Evolutionary conservation across 352 stramenopile genomes (phyloP).

Genomic region (Phytophthora constricta): DNA sequence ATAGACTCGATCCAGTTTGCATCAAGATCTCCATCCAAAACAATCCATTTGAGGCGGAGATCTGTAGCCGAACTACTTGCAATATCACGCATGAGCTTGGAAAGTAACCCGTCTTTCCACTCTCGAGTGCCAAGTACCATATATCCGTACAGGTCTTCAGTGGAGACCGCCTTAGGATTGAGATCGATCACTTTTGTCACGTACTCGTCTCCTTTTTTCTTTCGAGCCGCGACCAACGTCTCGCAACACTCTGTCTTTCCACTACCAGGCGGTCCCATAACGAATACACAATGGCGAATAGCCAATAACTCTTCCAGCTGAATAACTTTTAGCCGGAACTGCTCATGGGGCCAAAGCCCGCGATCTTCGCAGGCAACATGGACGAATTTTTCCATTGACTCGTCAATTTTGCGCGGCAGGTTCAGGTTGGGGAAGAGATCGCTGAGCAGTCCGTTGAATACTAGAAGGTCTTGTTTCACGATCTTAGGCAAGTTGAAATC

Average conservation of each 20-base stretch:
- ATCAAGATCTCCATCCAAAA: constrained; percentile 93
- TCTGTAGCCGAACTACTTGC: constrained; percentile 70
- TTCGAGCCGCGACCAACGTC: constrained; percentile 86
- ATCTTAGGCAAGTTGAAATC: constrained; percentile 98
- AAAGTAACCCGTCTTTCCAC: constrained; percentile 96
- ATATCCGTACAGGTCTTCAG: constrained; percentile 96
- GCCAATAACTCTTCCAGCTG: constrained; percentile 94
- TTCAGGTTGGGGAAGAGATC: constrained; percentile 95
- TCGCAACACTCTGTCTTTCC: constrained; percentile 95
- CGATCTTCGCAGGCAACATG: constrained; percentile 90
- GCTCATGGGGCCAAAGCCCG: constrained; percentile 90
- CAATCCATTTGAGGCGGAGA: constrained; percentile 92
- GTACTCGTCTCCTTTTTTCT: constrained; percentile 71
- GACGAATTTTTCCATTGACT: constrained; percentile 91
- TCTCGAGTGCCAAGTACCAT: constrained; percentile 94
- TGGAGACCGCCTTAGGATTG: constrained; percentile 97
- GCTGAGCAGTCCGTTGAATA: constrained; percentile 93
- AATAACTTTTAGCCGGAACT: constrained; percentile 95
- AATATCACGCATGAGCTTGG: constrained; percentile 94
- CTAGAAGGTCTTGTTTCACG: constrained; percentile 91
- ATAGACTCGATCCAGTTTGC: constrained; percentile 92
- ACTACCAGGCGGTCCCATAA: constrained; percentile 93
- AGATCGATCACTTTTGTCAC: constrained; percentile 87
- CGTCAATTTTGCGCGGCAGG: constrained; percentile 88
- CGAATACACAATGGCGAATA: constrained; percentile 96